Conservation (phyloP, 495 filamentous ascomycete genomes). For the Viridothelium virens region DNA sequence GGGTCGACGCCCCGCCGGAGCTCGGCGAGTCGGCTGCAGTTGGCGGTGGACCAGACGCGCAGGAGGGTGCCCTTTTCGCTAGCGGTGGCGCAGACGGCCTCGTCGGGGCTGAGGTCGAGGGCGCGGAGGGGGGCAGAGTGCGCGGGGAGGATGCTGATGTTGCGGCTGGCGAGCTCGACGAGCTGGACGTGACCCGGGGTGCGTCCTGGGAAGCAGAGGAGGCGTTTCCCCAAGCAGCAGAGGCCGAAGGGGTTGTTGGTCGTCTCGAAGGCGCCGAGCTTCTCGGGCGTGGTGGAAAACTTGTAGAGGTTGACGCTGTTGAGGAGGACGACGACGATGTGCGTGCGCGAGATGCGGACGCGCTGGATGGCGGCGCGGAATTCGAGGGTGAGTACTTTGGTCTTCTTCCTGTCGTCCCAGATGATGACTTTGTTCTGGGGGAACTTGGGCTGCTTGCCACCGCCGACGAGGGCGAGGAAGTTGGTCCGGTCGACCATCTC, state of each 20-base stretch:
- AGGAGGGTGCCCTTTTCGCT: conserved; percentile 92
- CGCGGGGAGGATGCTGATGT: conserved; percentile 89
- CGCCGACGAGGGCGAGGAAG: conserved; percentile 83
- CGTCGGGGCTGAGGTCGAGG: conserved; percentile 72
- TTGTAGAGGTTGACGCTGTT: conserved; percentile 77
- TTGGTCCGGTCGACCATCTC: conserved; percentile 85
- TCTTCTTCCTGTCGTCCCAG: conserved; percentile 83
- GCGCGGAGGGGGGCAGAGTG: conserved; percentile 72
- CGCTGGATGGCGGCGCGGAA: conserved; percentile 69
- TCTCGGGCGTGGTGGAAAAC: conserved; percentile 66
- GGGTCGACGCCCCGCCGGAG: conserved; percentile 82
- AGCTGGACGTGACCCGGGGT: conserved; percentile 87
- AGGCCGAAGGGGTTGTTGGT: conserved; percentile 78
- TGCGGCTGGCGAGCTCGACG: conserved; percentile 70
- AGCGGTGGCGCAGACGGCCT: conserved; percentile 78
- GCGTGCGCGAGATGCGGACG: conserved; percentile 66
- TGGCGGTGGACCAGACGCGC: conserved; percentile 70
- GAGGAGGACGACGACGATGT: conserved; percentile 72
- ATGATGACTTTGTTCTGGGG: conserved; percentile 83
- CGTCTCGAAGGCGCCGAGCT: conserved; percentile 72
- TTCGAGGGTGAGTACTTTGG: conserved; percentile 63
- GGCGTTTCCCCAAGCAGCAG: conserved; percentile 63
- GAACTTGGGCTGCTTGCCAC: conserved; percentile 78
- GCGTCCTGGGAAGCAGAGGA: conserved; percentile 74
- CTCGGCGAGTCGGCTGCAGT: conserved; percentile 71